Conservation (phyloP, 129 eudicot species). For the Heracleum sosnowskyi region DNA sequence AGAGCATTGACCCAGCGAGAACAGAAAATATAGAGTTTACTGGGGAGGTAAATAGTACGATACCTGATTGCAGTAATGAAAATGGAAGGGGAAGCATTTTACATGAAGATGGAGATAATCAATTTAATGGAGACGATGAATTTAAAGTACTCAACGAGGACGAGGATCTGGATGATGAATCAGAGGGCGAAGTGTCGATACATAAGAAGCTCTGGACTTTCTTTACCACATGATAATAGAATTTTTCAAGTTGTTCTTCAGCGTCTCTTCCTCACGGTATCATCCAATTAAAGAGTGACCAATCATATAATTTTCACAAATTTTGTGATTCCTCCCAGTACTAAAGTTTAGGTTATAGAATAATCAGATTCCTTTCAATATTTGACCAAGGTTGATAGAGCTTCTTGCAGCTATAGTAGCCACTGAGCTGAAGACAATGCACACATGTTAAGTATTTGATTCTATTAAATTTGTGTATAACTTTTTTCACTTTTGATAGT, state of each 20-base stretch:
- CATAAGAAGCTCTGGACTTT: constrained; percentile 71
- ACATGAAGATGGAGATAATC: constrained; percentile 21
- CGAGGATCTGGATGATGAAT: constrained; percentile 21
- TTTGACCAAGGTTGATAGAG: not conserved
- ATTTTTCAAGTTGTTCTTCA: not conserved
- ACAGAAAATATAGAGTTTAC: constrained; percentile 23
- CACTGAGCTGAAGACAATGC: not conserved
- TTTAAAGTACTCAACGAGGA: not conserved
- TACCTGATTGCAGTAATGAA: constrained; percentile 29
- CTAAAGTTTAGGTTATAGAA: not conserved
- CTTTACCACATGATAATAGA: constrained; percentile 51
- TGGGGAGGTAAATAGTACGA: constrained; percentile 40
- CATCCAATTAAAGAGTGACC: not conserved
- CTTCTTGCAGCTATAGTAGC: not conserved
- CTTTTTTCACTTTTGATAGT: not conserved
- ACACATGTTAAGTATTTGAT: not conserved
- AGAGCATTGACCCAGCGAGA: constrained; percentile 22
- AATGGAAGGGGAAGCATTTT: constrained; percentile 30
- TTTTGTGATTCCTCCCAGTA: not conserved
- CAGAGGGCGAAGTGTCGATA: constrained; percentile 53
- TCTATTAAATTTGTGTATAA: not conserved
- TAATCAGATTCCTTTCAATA: not conserved
- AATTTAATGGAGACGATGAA: not conserved
- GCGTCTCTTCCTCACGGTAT: not conserved
- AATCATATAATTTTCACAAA: not conserved